Evolutionary conservation across 2,329 filamentous ascomycete genomes (phyloP), one percentile per base, ranked within the genome.

Genomic region (Nemania diffusa): DNA sequence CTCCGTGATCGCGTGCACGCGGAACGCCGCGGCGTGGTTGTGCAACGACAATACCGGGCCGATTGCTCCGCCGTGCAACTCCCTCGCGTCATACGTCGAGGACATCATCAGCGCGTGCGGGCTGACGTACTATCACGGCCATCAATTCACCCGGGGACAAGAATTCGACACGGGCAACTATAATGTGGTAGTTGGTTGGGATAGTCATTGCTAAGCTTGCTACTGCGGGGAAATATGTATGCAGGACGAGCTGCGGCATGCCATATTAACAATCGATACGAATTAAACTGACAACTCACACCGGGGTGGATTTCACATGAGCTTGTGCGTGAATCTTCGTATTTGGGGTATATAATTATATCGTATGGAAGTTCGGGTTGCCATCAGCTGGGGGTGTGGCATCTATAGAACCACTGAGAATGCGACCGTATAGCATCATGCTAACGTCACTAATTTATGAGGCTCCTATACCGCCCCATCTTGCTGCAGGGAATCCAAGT

Each of bases 11-110:
- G 46, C 44, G 13, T 72, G 71, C 32, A 57, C 55, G 15, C 8
- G 57, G 9, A 29, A 67, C 13, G 65, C 68, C 0, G 69, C 51
- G 1, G 58, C 72, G n/a, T 73, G 66, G 66, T 46, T 73, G 22
- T 72, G 70, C 57, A 73, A 73, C 59, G 71, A 72, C 59, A 70
- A 62, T 7, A 4, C 20, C 1, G 0, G 1, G 26, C 11, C 20
- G 2, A 53, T 71, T 20, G 20, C 42, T 20, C 64, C 29, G 2
- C 1, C 8, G 26, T 67, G 68, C 60, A 32, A 13, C 42, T 48
- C 57, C 42, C 53, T 72, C 15, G 68, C 66, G 13, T 57, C 57
- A 6, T 70, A 65, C 44, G 70, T 64, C n/a, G 24, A 57, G 5
- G 67, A 70, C n/a, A 66, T 69, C 15, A n/a, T 29, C 4, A 26